These are phyloP conservation scores for Moniliophthora roreri DNA, from an alignment of 1,284 basidiomycete species.

Conservation along the genomic window DNA sequence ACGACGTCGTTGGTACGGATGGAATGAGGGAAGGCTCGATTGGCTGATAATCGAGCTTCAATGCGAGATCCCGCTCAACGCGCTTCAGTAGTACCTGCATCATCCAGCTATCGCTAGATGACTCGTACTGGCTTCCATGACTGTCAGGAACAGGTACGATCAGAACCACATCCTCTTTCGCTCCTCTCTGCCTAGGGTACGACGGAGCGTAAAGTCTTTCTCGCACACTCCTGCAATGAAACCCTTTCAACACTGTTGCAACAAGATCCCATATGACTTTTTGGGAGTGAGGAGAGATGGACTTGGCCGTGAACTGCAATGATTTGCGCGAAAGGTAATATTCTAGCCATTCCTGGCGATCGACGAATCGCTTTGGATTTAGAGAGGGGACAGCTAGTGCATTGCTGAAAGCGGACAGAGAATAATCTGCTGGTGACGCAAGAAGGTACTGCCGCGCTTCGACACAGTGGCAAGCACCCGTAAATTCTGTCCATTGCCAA, in stretches of 20 bases:
- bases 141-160: constrained; percentile 4
- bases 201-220: constrained; percentile 13
- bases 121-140: constrained; percentile 4
- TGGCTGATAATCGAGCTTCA: constrained; percentile 26
- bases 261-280: constrained; percentile 37
- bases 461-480: constrained; percentile 39
- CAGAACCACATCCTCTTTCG: constrained; percentile 4
- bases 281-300: constrained; percentile 16
- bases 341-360: constrained; percentile 38
- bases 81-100: constrained; percentile 17
- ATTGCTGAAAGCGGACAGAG: neutral
- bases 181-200: constrained; percentile 8
- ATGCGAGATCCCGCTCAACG: constrained; percentile 31
- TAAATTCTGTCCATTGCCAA: constrained; percentile 47
- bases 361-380: constrained; percentile 32
- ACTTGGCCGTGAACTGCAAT: constrained; percentile 11
- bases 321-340: constrained; percentile 32
- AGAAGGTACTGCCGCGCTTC: constrained; percentile 16
- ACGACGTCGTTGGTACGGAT: neutral
- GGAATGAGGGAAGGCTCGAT: constrained; percentile 1
- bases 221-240: constrained; percentile 31
- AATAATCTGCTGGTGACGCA: neutral
- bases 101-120: constrained; percentile 8
- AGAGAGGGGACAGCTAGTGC: constrained; percentile 10
- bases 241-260: constrained; percentile 29